Base-by-base conservation (phyloP, 306 rosid genomes). In the Citrullus mucosospermus region DNA sequence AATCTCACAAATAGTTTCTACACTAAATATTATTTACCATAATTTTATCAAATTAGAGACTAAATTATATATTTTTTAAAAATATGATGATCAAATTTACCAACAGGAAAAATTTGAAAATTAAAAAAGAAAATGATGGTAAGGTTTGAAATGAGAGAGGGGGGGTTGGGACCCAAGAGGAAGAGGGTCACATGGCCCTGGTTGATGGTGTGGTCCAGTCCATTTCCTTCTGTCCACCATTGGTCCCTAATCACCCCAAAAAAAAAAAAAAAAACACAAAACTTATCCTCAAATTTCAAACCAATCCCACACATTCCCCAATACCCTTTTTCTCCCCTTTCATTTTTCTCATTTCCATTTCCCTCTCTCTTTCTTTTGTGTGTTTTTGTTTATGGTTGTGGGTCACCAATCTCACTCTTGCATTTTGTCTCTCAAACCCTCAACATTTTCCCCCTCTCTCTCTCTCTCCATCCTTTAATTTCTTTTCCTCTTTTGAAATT, bases 141-240 rank as follows among this genome's bases (percentile, higher is more conserved):
- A 38, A 9, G 15, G 48, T 66, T 18, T 66, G 72, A 65, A 65
- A 65, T 8, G 46, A 36, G 72, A 9, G 48, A 36, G 28, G 48
- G 43, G 56, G 11, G 48, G 22, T 67, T 73, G 92, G 93, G 90
- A 39, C 89, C 91, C 90, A 85, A 77, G 68, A 80, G 75, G 75
- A 5, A 69, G 75, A 69, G 55, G 85, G 78, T 92, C 97, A 90
- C 93, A 91, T 91, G 93, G 75, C 0, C 78, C 75, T 46, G 44
- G 55, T 25, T 54, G 48, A 38, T 56, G 57, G 91, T 82, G 88
- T 82, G 77, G 86, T 88, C 89, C 88, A 78, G 87, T 90, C 84
- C 90, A 90, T 80, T 66, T 85, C 89, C 92, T 78, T 85, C 91
- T 83, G 89, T 89, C 84, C 67, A 68, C 54, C 18, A 68, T 68